Evolutionary conservation across 2,329 filamentous ascomycete genomes (phyloP).

Genomic region (Monosporascus sp.): DNA sequence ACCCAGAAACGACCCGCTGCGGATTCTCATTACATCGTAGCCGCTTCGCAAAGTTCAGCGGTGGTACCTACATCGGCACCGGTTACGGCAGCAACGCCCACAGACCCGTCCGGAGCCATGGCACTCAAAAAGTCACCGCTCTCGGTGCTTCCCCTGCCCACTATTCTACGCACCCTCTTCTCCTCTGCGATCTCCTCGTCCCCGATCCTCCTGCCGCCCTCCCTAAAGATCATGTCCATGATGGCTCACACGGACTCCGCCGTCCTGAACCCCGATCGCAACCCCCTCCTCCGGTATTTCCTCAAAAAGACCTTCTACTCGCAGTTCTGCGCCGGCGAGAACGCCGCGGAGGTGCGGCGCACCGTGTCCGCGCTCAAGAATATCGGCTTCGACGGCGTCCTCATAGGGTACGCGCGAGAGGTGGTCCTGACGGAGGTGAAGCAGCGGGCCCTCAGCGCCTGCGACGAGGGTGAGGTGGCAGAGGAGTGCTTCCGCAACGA

Average conservation of each 20-base stretch:
- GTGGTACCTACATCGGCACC: slow-evolving; percentile 10
- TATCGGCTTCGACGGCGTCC: slow-evolving; percentile 78
- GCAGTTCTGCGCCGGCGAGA: slow-evolving; percentile 87
- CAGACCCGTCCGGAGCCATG: background rate
- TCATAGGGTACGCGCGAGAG: slow-evolving; percentile 79
- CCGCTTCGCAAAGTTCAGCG: slow-evolving; percentile 10
- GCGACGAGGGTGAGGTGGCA: slow-evolving; percentile 42
- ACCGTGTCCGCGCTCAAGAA: slow-evolving; percentile 63
- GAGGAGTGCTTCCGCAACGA: slow-evolving; percentile 50
- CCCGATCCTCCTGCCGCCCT: slow-evolving; percentile 62
- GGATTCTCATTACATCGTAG: slow-evolving; percentile 10
- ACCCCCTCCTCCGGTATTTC: slow-evolving; percentile 62
- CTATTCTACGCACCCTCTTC: slow-evolving; percentile 63
- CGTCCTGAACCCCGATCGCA: slow-evolving; percentile 68
- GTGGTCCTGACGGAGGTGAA: slow-evolving; percentile 62
- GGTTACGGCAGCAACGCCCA: background rate
- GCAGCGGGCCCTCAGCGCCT: slow-evolving; percentile 36
- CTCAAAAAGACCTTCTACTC: slow-evolving; percentile 82
- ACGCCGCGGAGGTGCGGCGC: slow-evolving; percentile 57
- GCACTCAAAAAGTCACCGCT: slow-evolving; percentile 39
- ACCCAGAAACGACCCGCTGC: slow-evolving; percentile 14
- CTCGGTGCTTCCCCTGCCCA: slow-evolving; percentile 60
- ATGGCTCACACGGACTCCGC: slow-evolving; percentile 65
- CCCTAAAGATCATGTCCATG: slow-evolving; percentile 60
- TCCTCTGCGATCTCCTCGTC: slow-evolving; percentile 69